Conservation (phyloP, 192 early-diverging fungal genomes). For the Coemansia sp. region DNA sequence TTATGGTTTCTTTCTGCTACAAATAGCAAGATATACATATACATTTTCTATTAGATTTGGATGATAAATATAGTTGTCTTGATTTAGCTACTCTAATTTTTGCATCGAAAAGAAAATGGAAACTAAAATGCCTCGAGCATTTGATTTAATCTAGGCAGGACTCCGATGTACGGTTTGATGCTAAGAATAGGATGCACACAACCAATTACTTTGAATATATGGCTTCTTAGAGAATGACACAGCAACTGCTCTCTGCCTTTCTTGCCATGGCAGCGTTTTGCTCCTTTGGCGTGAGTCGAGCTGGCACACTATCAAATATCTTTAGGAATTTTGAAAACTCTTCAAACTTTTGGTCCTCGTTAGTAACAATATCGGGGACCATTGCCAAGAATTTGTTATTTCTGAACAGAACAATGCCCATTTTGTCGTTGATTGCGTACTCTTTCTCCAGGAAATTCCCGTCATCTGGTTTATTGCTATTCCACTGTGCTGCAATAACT, state of each 20-base stretch:
- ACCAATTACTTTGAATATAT: not conserved
- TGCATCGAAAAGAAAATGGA: too few relatives aligned
- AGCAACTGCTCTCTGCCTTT: not conserved
- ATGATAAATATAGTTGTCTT: too few relatives aligned
- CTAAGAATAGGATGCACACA: too few relatives aligned
- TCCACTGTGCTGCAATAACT: not conserved
- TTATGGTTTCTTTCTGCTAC: too few relatives aligned
- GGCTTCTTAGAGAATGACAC: not conserved
- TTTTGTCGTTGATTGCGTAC: not conserved
- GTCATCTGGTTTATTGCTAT: not conserved
- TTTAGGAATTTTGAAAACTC: not conserved
- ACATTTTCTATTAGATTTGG: too few relatives aligned
- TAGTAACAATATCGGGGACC: not conserved
- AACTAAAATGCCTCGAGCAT: too few relatives aligned
- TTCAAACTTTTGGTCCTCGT: not conserved
- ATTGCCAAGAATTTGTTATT: not conserved
- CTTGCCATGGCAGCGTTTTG: not conserved
- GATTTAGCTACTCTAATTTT: too few relatives aligned
- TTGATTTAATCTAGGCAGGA: too few relatives aligned
- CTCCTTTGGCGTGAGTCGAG: not conserved
- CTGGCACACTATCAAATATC: not conserved
- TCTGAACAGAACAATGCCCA: not conserved
- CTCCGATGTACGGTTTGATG: too few relatives aligned
- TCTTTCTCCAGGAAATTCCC: not conserved
- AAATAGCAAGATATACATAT: too few relatives aligned